A percentile compares a stretch with the other conserved stretches of the same genome.
Evolutionary conservation across 331 rosid species (phyloP).

Genomic region (Dryas integrifolia): DNA sequence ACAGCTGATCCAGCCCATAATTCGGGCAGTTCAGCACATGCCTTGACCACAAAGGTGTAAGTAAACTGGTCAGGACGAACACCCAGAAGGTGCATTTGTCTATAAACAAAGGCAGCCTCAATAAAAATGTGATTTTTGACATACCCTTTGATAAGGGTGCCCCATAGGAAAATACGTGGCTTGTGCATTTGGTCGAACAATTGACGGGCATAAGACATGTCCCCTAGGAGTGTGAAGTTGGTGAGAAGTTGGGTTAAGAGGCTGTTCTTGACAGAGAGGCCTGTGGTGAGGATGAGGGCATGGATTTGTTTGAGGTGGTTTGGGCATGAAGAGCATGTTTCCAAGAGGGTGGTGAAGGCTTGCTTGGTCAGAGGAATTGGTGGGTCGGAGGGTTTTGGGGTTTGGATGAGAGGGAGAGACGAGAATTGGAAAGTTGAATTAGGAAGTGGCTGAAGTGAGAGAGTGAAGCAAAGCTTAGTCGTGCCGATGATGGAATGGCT

Average conservation of each 20-base stretch:
- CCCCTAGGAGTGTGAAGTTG: slow-evolving; percentile 16
- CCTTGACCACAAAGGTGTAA: slow-evolving; percentile 36
- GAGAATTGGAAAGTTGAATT: slow-evolving; percentile 15
- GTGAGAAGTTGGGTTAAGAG: slow-evolving; percentile 31
- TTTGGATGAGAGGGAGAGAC: slow-evolving; percentile 4
- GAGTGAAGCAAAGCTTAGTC: slow-evolving; percentile 18
- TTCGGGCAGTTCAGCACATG: slow-evolving; percentile 24
- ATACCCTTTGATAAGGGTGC: slow-evolving; percentile 31
- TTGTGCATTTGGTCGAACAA: slow-evolving; percentile 44
- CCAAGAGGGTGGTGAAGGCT: slow-evolving; percentile 18
- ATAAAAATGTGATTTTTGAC: slow-evolving; percentile 13
- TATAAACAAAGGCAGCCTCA: slow-evolving; percentile 35
- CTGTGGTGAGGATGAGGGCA: slow-evolving; percentile 34
- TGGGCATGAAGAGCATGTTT: slow-evolving; percentile 28
- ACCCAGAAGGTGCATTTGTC: slow-evolving; percentile 27
- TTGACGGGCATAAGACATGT: slow-evolving; percentile 32
- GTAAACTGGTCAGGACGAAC: slow-evolving; percentile 38
- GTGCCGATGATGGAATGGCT: neutral
- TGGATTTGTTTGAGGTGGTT: slow-evolving; percentile 37
- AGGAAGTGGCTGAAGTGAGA: neutral
- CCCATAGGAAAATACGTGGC: slow-evolving; percentile 40
- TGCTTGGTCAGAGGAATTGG: slow-evolving; percentile 19
- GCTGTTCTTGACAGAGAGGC: slow-evolving; percentile 42
- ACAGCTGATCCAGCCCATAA: slow-evolving; percentile 15
- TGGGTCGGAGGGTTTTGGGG: slow-evolving; percentile 6